These are phyloP conservation scores for Aspergillus taichungensis DNA, from an alignment of 495 filamentous ascomycete genomes.

Conservation along the genomic window DNA sequence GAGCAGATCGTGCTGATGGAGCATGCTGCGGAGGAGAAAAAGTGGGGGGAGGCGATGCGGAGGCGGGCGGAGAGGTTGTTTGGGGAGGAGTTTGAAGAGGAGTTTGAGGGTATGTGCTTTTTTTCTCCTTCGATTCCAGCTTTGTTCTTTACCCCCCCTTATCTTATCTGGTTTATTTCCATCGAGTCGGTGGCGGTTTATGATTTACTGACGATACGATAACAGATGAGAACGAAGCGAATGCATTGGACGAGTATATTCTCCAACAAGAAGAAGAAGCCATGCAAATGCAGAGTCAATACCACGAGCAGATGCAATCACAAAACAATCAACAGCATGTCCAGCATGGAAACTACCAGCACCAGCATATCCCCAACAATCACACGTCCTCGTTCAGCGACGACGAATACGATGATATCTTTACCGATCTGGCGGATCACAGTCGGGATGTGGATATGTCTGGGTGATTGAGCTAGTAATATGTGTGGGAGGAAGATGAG, in stretches of 20 bases:
- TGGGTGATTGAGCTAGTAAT: conserved; percentile 2
- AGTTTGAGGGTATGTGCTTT: conserved; percentile 24
- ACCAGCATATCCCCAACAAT: neutral
- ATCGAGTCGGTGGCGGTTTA: too few species aligned
- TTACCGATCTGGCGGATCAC: conserved; percentile 29
- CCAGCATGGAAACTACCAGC: too few species aligned
- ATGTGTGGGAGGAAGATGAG: neutral
- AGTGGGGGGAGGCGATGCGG: conserved; percentile 41
- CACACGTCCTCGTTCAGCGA: conserved; percentile 36
- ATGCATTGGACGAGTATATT: conserved; percentile 27
- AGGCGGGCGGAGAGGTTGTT: conserved; percentile 20
- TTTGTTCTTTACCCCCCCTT: too few species aligned
- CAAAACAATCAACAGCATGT: too few species aligned
- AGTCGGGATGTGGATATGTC: conserved; percentile 38
- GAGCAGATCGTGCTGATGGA: conserved; percentile 59
- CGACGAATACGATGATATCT: conserved; percentile 48
- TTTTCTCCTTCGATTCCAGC: too few species aligned
- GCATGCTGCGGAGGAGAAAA: conserved; percentile 38
- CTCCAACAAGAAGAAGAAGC: neutral
- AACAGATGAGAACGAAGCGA: conserved; percentile 25
- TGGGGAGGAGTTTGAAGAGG: conserved; percentile 12
- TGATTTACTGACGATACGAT: neutral
- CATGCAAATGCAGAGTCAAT: too few species aligned
- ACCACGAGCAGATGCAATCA: too few species aligned
- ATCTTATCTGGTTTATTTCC: too few species aligned